These are phyloP conservation scores for Cinnamomum chago DNA, from an alignment of 164 flowering plant species.

Conservation along the genomic window DNA sequence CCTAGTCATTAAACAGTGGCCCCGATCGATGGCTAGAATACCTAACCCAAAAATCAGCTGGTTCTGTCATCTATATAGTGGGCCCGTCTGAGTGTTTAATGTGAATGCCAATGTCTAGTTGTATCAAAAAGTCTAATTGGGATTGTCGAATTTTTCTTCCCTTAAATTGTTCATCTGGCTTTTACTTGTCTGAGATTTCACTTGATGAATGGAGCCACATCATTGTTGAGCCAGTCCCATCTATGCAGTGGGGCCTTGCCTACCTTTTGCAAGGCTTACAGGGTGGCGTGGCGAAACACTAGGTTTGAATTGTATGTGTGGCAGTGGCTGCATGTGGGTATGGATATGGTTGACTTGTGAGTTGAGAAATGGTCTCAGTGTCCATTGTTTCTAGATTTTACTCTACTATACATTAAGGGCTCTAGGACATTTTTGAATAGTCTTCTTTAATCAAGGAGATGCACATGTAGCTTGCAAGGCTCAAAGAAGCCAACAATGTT, in stretches of 20 bases:
- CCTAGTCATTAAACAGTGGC: neutral
- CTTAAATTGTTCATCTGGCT: neutral
- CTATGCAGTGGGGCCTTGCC: neutral
- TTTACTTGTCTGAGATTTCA: neutral
- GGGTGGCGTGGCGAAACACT: neutral
- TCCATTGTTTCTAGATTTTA: neutral
- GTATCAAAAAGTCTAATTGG: neutral
- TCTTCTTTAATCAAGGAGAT: neutral
- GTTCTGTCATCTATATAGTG: too few species aligned
- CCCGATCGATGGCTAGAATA: neutral
- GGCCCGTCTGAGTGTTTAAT: too few species aligned
- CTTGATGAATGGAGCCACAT: neutral
- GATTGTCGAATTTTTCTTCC: neutral
- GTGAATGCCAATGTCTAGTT: too few species aligned
- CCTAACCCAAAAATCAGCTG: neutral
- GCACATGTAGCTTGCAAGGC: neutral
- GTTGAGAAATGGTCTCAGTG: neutral
- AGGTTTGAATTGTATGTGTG: neutral
- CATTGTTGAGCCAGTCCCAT: too few species aligned
- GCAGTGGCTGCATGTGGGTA: too few species aligned
- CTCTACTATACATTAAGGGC: neutral
- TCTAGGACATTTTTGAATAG: neutral
- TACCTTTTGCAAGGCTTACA: neutral
- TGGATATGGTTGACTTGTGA: neutral
- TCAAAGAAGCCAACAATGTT: neutral